phyloP scores from a whole-genome alignment of 2,329 filamentous ascomycete genomes.

The Leptographium galeiforme region DNA sequence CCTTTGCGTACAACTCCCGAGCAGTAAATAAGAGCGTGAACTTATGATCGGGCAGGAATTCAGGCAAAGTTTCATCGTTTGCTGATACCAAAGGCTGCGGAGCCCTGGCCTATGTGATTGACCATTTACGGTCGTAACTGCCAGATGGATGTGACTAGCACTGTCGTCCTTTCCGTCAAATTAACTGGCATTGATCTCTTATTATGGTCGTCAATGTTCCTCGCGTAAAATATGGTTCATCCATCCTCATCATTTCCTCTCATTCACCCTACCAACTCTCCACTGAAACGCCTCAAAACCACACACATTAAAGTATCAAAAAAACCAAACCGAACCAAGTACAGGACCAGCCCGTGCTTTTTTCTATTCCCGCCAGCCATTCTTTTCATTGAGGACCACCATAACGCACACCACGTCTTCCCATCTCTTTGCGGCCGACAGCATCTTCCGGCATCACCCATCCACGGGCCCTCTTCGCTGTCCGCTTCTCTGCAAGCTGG shows the following conservation, averaged over 20 bases:
- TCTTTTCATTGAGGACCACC: slow-evolving; percentile 16
- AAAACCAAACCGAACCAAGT: neutral
- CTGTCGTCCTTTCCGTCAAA: neutral
- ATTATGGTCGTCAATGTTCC: neutral
- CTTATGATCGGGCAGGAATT: no score
- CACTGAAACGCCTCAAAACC: neutral
- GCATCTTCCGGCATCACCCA: slow-evolving; percentile 68
- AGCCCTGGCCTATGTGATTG: no score
- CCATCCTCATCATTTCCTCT: neutral
- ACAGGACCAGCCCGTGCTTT: neutral
- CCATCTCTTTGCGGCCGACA: slow-evolving; percentile 57
- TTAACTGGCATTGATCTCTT: neutral
- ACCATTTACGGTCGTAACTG: neutral
- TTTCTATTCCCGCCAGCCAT: neutral
- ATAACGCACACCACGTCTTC: slow-evolving; percentile 50
- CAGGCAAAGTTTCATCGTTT: no score
- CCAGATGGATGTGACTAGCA: neutral
- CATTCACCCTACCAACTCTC: neutral
- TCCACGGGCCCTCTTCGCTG: slow-evolving; percentile 58
- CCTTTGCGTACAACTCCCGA: neutral
- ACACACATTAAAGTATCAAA: neutral
- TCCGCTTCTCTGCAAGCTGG: slow-evolving; percentile 60
- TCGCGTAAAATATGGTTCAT: neutral
- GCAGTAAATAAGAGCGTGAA: no score
- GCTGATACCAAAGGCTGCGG: no score